Evolutionary conservation across 352 stramenopile species (phyloP).

Genomic region (Globisporangium takayamanum): DNA sequence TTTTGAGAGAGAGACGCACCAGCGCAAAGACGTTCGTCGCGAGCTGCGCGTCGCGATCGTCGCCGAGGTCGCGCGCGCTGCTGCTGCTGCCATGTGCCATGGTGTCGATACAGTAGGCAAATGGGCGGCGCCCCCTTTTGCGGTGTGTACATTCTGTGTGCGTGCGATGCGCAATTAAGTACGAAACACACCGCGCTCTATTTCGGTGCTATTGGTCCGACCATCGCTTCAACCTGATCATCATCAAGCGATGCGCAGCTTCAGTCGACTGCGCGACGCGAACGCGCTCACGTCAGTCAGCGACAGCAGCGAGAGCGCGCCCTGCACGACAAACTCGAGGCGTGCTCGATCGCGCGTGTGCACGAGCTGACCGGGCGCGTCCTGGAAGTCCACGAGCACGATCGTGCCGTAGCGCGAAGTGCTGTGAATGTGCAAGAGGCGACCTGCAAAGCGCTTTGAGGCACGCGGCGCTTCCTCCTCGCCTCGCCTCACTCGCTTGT

Average conservation of each 20-base stretch:
- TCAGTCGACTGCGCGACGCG: not conserved
- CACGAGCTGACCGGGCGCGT: constrained; percentile 7
- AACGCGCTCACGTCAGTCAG: not conserved
- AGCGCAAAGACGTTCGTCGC: constrained; percentile 41
- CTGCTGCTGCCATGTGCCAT: not conserved
- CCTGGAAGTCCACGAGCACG: constrained; percentile 15
- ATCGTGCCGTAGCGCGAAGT: constrained; percentile 15
- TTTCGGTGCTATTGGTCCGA: no score
- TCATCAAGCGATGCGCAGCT: not conserved
- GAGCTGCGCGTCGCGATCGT: not conserved
- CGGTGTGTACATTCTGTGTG: no score
- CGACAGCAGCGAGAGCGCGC: not conserved
- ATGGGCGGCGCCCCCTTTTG: not conserved
- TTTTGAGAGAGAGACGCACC: constrained; percentile 17
- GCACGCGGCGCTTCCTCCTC: not conserved
- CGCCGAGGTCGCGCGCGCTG: not conserved
- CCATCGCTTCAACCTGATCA: no score
- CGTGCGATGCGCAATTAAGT: no score
- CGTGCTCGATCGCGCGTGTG: not conserved
- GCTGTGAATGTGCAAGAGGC: constrained; percentile 13
- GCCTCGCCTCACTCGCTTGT: not conserved
- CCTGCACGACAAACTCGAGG: constrained; percentile 9
- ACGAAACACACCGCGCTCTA: no score
- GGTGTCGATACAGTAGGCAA: not conserved
- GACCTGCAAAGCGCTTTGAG: not conserved